These are phyloP conservation scores for Leccinum disarticulatum DNA, from an alignment of 768 basidiomycete species.

Conservation along the genomic window DNA sequence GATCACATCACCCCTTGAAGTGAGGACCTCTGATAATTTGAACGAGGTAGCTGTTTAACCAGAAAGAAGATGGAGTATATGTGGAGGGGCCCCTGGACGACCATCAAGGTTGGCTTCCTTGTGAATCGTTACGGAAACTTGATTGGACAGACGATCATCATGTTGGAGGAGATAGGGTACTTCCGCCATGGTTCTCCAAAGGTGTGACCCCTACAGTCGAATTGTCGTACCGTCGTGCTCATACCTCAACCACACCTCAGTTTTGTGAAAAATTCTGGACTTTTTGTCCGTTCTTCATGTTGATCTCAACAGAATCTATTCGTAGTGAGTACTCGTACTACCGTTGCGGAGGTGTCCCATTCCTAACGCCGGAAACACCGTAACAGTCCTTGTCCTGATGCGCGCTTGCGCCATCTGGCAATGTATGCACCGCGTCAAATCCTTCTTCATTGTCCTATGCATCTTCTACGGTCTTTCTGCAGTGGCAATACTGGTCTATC, in stretches of 20 bases:
- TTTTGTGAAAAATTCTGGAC: constrained; percentile 11
- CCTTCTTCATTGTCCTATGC: constrained; percentile 5
- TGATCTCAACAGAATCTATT: constrained; percentile 15
- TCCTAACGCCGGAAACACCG: background rate
- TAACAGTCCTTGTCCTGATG: constrained; percentile 17
- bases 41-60: background rate
- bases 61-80: constrained; percentile 13
- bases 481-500: background rate
- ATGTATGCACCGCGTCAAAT: constrained; percentile 6
- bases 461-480: constrained; percentile 2
- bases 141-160: constrained; percentile 12
- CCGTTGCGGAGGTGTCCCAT: too few species aligned
- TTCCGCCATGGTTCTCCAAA: constrained; percentile 1
- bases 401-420: constrained; percentile 23
- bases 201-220: background rate
- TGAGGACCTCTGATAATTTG: background rate
- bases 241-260: background rate
- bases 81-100: constrained; percentile 18
- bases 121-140: constrained; percentile 21
- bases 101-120: constrained; percentile 16
- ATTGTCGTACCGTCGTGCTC: background rate
- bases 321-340: background rate
- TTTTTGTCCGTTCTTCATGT: constrained; percentile 9
- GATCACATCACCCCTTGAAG: constrained; percentile 13
- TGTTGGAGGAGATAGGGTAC: constrained; percentile 5